These are phyloP conservation scores for Spirogloea muscicola DNA, from an alignment of 139 green algal species.

Conservation along the genomic window DNA sequence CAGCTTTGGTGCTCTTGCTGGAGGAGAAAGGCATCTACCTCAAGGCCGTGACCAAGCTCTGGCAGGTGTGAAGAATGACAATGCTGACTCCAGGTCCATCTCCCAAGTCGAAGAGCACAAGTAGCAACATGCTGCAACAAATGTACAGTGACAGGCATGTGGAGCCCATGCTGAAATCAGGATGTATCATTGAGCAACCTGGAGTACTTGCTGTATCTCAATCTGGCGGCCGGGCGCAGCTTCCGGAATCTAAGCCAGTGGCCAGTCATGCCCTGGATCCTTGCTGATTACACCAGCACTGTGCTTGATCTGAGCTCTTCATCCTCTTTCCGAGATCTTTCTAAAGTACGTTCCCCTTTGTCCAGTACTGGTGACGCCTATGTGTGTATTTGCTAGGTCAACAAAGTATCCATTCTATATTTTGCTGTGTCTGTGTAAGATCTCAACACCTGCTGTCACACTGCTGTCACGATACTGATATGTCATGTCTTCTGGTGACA, in stretches of 20 bases:
- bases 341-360: conserved; percentile 37
- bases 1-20: neutral
- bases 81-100: neutral
- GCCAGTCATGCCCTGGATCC: conserved; percentile 67
- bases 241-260: conserved; percentile 63
- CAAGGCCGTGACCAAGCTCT: neutral
- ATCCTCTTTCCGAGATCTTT: conserved; percentile 50
- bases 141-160: neutral
- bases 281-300: conserved; percentile 47
- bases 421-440: no score
- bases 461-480: no score
- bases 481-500: no score
- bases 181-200: conserved; percentile 42
- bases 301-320: conserved; percentile 48
- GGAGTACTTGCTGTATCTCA: conserved; percentile 62
- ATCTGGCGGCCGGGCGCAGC: conserved; percentile 62
- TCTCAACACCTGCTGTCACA: no score
- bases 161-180: neutral
- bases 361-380: no score
- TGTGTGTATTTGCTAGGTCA: no score
- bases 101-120: neutral
- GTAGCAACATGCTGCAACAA: neutral
- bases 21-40: neutral
- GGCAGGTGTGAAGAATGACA: neutral
- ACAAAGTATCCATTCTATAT: no score